Conservation (phyloP, 176 grass and related monocot species). For the Echinochloa phyllopogon region DNA sequence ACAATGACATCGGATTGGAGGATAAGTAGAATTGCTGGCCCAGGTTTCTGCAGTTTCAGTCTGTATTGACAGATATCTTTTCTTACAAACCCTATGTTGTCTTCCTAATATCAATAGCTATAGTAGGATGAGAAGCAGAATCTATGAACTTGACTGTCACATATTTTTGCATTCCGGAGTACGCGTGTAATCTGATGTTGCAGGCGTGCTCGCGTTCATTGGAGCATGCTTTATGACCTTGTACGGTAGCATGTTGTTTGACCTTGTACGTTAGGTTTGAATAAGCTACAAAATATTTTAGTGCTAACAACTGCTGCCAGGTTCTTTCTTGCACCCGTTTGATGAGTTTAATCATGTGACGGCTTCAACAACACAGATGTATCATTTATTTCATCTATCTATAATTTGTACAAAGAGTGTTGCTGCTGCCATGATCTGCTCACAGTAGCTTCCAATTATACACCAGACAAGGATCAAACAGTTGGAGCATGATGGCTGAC, state of each 20-base stretch:
- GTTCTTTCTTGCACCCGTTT: neutral
- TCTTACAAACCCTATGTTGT: conserved; percentile 14
- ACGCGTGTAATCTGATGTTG: conserved; percentile 6
- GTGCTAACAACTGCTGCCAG: neutral
- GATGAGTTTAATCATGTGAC: neutral
- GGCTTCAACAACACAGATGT: neutral
- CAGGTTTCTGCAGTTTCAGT: conserved; percentile 6
- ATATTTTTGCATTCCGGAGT: neutral
- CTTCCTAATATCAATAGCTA: conserved; percentile 14
- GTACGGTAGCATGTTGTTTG: conserved; percentile 13
- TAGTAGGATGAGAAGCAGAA: conserved; percentile 33
- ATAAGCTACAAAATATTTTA: conserved; percentile 7
- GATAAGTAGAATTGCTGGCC: conserved; percentile 44
- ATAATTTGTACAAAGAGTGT: neutral
- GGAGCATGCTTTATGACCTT: neutral
- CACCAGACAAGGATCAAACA: no score
- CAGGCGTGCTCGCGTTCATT: neutral
- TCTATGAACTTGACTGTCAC: conserved; percentile 7
- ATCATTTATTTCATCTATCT: conserved; percentile 36
- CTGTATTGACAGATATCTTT: conserved; percentile 6
- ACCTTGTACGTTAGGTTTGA: neutral
- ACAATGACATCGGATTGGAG: neutral
- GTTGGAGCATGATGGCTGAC: neutral
- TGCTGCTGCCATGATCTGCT: neutral
- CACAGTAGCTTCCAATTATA: neutral